phyloP scores from a whole-genome alignment of 176 grass and related monocot genomes.

The Dendrocalamus sinicus region DNA sequence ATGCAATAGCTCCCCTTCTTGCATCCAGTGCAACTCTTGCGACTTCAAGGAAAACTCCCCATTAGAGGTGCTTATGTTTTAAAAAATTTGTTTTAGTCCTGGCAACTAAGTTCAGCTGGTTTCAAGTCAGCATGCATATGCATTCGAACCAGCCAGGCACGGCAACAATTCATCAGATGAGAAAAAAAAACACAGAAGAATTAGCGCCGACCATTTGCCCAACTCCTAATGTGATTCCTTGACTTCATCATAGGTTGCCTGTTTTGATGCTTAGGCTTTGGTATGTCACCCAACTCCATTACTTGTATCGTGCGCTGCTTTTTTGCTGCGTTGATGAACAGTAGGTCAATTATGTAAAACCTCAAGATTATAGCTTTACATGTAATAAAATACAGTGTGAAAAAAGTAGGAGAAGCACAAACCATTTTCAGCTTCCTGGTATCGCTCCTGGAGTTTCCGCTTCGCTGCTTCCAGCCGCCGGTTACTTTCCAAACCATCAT shows the following conservation, averaged over 20 bases:
- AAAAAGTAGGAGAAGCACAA: conserved; percentile 5
- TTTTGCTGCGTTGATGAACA: conserved; percentile 64
- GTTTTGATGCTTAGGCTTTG: conserved; percentile 64
- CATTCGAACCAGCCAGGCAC: conserved; percentile 30
- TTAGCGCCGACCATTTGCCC: conserved; percentile 52
- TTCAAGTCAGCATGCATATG: conserved; percentile 1
- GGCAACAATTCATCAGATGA: conserved; percentile 45
- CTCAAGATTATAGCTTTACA: conserved; percentile 9
- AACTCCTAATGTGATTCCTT: conserved; percentile 59
- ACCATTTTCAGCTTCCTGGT: conserved; percentile 95
- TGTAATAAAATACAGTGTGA: not conserved
- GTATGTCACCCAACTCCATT: conserved; percentile 78
- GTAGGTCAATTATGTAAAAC: conserved; percentile 23
- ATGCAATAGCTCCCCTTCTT: conserved; percentile 33
- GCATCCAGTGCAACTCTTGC: conserved; percentile 33
- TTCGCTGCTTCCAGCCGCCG: conserved; percentile 75
- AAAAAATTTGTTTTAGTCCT: conserved; percentile 42
- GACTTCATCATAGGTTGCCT: conserved; percentile 56
- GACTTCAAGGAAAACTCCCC: conserved; percentile 18
- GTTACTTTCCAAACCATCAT: conserved; percentile 61
- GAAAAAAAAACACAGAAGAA: conserved; percentile 28
- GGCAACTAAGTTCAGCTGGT: conserved; percentile 39
- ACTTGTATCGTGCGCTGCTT: conserved; percentile 86
- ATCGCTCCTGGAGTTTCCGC: conserved; percentile 86
- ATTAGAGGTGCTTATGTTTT: conserved; percentile 47